These are phyloP conservation scores for Vitis cinerea DNA, from an alignment of 164 flowering plant genomes.

Conservation along the genomic window DNA sequence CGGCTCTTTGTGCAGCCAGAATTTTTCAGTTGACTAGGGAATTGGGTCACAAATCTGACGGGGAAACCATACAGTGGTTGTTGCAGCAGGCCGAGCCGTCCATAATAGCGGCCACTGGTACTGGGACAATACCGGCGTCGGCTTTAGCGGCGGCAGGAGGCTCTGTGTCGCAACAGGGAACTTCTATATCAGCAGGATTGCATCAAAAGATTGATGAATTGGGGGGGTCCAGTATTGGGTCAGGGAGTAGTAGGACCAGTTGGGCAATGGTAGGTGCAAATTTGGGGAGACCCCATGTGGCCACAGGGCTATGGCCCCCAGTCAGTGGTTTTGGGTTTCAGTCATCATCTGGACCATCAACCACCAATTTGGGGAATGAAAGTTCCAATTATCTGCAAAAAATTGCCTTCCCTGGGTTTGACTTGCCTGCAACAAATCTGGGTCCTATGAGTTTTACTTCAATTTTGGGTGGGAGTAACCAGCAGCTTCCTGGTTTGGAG, in stretches of 20 bases:
- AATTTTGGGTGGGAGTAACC: constrained; percentile 36
- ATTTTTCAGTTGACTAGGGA: constrained; percentile 84
- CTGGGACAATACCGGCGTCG: constrained; percentile 84
- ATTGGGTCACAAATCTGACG: constrained; percentile 86
- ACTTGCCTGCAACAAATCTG: constrained; percentile 43
- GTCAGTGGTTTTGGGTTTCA: constrained; percentile 44
- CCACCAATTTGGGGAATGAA: constrained; percentile 51
- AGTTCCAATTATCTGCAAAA: constrained; percentile 50
- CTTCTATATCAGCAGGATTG: constrained; percentile 54
- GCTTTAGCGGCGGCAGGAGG: constrained; percentile 57
- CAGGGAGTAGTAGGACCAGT: constrained; percentile 42
- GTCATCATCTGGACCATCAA: constrained; percentile 47
- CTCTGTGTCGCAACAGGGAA: constrained; percentile 59
- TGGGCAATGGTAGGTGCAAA: constrained; percentile 61
- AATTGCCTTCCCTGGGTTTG: constrained; percentile 69
- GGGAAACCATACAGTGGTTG: constrained; percentile 88
- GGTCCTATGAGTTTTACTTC: constrained; percentile 49
- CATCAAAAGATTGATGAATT: constrained; percentile 56
- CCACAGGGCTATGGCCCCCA: constrained; percentile 65
- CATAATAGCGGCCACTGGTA: constrained; percentile 79
- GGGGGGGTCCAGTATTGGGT: constrained; percentile 45
- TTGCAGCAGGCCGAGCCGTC: constrained; percentile 87
- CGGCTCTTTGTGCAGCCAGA: constrained; percentile 87
- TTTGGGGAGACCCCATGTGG: constrained; percentile 46
- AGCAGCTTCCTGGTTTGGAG: constrained; percentile 56